Percentiles rank a stretch among this genome's conserved stretches.
Evolutionary conservation across 2,329 filamentous ascomycete species (phyloP).

Genomic region (Acarospora socialis): DNA sequence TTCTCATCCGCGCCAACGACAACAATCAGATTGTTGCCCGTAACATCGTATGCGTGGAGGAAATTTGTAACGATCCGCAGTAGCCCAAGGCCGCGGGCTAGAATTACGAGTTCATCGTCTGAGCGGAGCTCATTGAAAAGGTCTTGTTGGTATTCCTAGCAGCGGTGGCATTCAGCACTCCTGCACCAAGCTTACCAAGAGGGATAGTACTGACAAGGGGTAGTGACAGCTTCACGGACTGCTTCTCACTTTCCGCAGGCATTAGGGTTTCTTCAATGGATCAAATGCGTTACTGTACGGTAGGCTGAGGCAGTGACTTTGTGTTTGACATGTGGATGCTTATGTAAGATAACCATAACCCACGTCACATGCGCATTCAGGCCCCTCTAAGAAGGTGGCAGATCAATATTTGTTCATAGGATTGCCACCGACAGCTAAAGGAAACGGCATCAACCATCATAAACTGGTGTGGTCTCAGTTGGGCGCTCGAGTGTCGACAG

Average conservation of each 20-base stretch:
- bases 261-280: constrained; percentile 16
- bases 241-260: constrained; percentile 27
- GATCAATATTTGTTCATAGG: no score
- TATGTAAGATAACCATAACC: no score
- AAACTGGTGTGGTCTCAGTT: no score
- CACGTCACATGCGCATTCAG: no score
- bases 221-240: constrained; percentile 48
- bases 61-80: constrained; percentile 90
- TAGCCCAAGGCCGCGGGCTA: constrained; percentile 83
- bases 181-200: constrained; percentile 36
- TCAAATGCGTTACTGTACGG: constrained; percentile 1
- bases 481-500: no score
- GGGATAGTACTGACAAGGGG: constrained; percentile 43
- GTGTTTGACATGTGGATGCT: no score
- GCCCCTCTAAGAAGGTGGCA: no score
- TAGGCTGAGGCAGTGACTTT: no score
- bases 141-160: constrained; percentile 93
- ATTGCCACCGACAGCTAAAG: no score
- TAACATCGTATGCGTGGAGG: constrained; percentile 90
- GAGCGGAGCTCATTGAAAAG: constrained; percentile 80
- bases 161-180: no score
- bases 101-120: constrained; percentile 86
- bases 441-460: no score
- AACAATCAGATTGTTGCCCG: constrained; percentile 82
- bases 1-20: constrained; percentile 80